phyloP scores from a whole-genome alignment of 1,139 yeast species.

The Torulaspora globosa region DNA sequence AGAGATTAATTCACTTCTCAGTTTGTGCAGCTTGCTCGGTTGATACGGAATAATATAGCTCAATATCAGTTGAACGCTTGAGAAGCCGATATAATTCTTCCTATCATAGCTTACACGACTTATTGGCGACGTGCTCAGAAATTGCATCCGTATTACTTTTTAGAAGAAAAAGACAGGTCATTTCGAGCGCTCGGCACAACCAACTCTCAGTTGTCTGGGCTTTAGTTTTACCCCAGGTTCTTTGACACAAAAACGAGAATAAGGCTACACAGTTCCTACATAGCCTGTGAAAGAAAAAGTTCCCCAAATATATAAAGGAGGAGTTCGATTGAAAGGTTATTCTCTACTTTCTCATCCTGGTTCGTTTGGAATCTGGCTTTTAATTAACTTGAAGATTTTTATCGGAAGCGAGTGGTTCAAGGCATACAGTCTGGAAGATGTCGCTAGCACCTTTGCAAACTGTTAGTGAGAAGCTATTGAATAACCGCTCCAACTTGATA shows the following conservation, averaged over 20 bases:
- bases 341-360: conserved; percentile 1
- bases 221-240: conserved; percentile 1
- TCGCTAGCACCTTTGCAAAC: conserved; percentile 36
- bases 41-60: background rate
- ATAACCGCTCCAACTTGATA: conserved; percentile 30
- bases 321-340: background rate
- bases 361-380: background rate
- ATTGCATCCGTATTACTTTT: background rate
- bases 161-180: background rate
- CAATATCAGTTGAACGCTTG: background rate
- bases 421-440: conserved; percentile 8
- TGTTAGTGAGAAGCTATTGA: conserved; percentile 36
- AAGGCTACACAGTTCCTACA: conserved; percentile 2
- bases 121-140: background rate
- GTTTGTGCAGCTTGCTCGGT: background rate
- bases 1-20: background rate
- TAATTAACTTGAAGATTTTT: background rate
- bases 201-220: background rate
- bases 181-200: background rate
- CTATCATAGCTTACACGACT: background rate
- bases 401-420: background rate
- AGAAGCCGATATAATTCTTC: background rate
- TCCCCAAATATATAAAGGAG: conserved; percentile 7
- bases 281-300: background rate
- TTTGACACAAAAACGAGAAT: conserved; percentile 14